A percentile compares a stretch with the other conserved stretches of the same genome.
These are phyloP conservation scores for Arachnomyces sp. DNA, from an alignment of 2,329 filamentous ascomycete species.

Conservation along the genomic window DNA sequence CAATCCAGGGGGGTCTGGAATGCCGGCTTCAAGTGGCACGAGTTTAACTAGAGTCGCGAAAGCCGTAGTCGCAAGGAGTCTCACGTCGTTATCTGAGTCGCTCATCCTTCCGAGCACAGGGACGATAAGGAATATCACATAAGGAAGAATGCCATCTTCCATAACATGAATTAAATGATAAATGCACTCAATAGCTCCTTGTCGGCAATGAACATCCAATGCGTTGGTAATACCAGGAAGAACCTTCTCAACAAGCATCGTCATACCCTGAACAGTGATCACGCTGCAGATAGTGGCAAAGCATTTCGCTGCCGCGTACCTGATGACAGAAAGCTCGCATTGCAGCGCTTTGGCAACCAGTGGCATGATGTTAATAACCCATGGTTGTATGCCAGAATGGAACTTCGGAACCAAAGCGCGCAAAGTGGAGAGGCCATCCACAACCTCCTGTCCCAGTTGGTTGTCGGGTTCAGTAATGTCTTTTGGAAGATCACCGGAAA, in stretches of 20 bases:
- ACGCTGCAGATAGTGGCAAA: constrained; percentile 96
- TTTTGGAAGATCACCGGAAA: constrained; percentile 61
- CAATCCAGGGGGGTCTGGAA: constrained; percentile 88
- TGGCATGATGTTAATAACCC: constrained; percentile 75
- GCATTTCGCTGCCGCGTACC: constrained; percentile 95
- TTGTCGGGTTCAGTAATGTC: constrained; percentile 66
- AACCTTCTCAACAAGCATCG: constrained; percentile 85
- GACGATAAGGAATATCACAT: constrained; percentile 97
- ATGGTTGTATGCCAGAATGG: constrained; percentile 62
- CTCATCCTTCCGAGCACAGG: constrained; percentile 97
- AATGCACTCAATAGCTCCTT: constrained; percentile 89
- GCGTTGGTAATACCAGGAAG: constrained; percentile 87
- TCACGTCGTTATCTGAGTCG: constrained; percentile 91
- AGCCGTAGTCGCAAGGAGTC: constrained; percentile 87
- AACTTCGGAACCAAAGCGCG: constrained; percentile 90
- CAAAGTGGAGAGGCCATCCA: constrained; percentile 88
- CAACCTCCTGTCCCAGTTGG: constrained; percentile 78
- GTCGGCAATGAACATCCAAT: constrained; percentile 76
- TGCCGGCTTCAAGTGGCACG: constrained; percentile 91
- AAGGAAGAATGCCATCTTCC: constrained; percentile 91
- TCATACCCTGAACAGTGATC: constrained; percentile 92
- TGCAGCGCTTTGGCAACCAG: constrained; percentile 80
- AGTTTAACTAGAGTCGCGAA: constrained; percentile 96
- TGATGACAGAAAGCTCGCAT: constrained; percentile 80
- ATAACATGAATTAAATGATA: constrained; percentile 98